Conservation (phyloP, 768 basidiomycete species). For the Mycena leptocephala region DNA sequence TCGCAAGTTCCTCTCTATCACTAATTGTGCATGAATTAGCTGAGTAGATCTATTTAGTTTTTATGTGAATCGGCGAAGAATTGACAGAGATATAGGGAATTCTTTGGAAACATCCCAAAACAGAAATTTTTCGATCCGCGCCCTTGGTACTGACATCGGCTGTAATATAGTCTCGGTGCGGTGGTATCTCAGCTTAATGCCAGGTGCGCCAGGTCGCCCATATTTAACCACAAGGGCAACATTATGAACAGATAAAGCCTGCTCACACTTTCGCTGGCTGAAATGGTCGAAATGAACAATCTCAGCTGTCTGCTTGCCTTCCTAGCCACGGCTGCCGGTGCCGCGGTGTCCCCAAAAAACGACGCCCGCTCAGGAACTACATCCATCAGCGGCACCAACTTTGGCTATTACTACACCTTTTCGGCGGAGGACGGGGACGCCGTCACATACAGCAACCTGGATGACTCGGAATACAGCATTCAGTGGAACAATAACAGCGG, state of each 20-base stretch:
- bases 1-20: no score
- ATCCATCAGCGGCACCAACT: slow-evolving; percentile 6
- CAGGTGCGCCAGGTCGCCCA: slow-evolving; percentile 5
- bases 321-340: not conserved
- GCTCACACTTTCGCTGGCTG: not conserved
- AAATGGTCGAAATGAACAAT: slow-evolving; percentile 9
- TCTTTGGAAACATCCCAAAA: no score
- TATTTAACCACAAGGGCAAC: slow-evolving; percentile 13
- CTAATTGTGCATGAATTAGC: no score
- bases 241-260: slow-evolving; percentile 2
- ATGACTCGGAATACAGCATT: not conserved
- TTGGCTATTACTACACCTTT: slow-evolving; percentile 18
- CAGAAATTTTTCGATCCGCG: no score
- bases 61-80: no score
- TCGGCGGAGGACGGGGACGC: slow-evolving; percentile 22
- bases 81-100: no score
- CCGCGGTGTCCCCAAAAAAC: not conserved
- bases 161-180: not conserved
- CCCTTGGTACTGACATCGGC: no score
- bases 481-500: slow-evolving; percentile 13
- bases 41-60: no score
- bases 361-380: not conserved
- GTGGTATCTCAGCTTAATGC: slow-evolving; percentile 5
- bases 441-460: slow-evolving; percentile 10
- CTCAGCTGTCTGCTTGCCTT: slow-evolving; percentile 10